Evolutionary conservation across 768 basidiomycete species (phyloP).

Genomic region (Fomitopsis pulvina): DNA sequence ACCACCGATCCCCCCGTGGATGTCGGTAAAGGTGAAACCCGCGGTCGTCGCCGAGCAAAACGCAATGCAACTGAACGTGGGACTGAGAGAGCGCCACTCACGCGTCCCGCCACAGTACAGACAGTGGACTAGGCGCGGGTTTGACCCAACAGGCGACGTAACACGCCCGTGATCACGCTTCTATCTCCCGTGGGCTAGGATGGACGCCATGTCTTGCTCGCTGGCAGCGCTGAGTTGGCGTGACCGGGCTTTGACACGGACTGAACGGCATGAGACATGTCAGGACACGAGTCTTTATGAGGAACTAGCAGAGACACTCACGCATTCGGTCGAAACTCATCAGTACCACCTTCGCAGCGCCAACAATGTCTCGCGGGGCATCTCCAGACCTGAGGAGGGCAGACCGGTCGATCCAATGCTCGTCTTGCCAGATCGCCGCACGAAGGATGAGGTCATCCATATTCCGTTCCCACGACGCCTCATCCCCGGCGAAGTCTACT

Average conservation of each 20-base stretch:
- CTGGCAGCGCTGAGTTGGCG: constrained; percentile 79
- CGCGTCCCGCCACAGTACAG: too few species aligned
- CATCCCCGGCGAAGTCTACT: constrained; percentile 57
- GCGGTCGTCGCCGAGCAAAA: too few species aligned
- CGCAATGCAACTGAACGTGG: too few species aligned
- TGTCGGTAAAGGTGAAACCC: too few species aligned
- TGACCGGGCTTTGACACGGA: constrained; percentile 86
- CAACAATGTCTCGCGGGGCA: constrained; percentile 31
- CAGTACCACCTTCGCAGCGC: constrained; percentile 77
- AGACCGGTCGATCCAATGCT: constrained; percentile 87
- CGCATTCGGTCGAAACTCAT: constrained; percentile 90
- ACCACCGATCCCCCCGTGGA: too few species aligned
- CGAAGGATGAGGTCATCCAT: constrained; percentile 96
- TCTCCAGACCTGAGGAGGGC: constrained; percentile 48
- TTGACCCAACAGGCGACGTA: neutral
- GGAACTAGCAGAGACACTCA: constrained; percentile 33
- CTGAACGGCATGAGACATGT: constrained; percentile 30
- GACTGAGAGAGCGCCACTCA: too few species aligned
- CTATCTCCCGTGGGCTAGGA: constrained; percentile 39
- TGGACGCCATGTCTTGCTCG: constrained; percentile 76
- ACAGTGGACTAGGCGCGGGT: neutral
- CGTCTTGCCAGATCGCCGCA: constrained; percentile 88
- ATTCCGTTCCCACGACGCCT: constrained; percentile 48
- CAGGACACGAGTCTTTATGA: constrained; percentile 2
- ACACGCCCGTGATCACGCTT: neutral